Evolutionary conservation across 805 yeast species (phyloP).

Genomic region (Ogataea corticis): DNA sequence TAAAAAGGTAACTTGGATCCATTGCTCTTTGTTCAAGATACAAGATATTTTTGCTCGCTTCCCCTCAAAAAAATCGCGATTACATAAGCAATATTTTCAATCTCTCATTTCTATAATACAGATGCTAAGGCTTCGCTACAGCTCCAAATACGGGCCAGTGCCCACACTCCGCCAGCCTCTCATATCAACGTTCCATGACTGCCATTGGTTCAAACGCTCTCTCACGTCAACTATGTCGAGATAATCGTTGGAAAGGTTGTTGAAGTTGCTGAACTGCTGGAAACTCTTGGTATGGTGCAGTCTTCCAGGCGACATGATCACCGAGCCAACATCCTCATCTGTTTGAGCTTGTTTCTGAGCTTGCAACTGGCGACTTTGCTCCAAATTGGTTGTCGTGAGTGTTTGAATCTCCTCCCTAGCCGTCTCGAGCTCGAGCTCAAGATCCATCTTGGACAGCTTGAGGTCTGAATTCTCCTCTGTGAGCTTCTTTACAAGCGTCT

Average conservation of each 20-base stretch:
- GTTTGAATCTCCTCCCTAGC: conserved; percentile 36
- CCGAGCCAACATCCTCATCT: conserved; percentile 28
- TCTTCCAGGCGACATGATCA: conserved; percentile 4
- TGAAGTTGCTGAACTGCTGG: conserved; percentile 26
- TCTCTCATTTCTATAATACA: conserved; percentile 7
- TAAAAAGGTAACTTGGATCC: neutral
- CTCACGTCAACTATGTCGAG: conserved; percentile 55
- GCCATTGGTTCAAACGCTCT: conserved; percentile 69
- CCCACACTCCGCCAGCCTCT: conserved; percentile 75
- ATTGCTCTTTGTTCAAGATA: neutral
- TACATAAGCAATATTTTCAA: neutral
- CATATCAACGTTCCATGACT: conserved; percentile 87
- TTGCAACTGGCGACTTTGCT: conserved; percentile 25
- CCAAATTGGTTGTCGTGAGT: conserved; percentile 31
- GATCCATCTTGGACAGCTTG: conserved; percentile 28
- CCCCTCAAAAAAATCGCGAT: neutral
- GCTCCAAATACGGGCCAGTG: conserved; percentile 58
- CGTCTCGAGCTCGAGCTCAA: conserved; percentile 41
- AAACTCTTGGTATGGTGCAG: conserved; percentile 21
- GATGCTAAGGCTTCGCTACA: conserved; percentile 22
- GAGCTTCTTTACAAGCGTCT: conserved; percentile 11
- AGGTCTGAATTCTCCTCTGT: conserved; percentile 28
- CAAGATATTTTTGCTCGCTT: neutral
- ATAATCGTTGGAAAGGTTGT: conserved; percentile 32
- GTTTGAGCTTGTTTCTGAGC: conserved; percentile 31